Evolutionary conservation across 2,329 filamentous ascomycete species (phyloP).

Genomic region (Claviceps humidiphila): DNA sequence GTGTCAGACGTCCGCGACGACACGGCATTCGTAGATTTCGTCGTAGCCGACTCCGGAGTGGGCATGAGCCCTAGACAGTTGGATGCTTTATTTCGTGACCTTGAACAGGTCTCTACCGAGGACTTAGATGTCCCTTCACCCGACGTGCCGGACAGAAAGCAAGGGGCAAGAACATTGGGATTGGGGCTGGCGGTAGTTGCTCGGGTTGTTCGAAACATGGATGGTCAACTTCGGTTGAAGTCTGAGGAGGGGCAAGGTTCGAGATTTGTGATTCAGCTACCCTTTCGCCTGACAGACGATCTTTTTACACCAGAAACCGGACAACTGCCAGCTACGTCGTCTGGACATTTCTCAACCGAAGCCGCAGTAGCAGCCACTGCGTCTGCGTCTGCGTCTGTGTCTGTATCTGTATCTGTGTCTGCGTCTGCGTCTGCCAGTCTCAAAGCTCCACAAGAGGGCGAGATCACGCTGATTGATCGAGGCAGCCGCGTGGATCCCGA

Average conservation of each 20-base stretch:
- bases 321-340: not conserved
- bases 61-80: constrained; percentile 54
- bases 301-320: constrained; percentile 13
- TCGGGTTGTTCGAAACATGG: constrained; percentile 77
- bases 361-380: not conserved
- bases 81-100: constrained; percentile 43
- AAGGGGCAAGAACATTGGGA: constrained; percentile 44
- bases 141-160: constrained; percentile 16
- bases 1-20: constrained; percentile 38
- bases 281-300: constrained; percentile 50
- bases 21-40: constrained; percentile 58
- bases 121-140: constrained; percentile 17
- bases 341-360: not conserved
- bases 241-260: constrained; percentile 75
- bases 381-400: constrained; percentile 10
- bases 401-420: not conserved
- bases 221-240: constrained; percentile 72
- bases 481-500: constrained; percentile 16
- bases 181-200: constrained; percentile 82
- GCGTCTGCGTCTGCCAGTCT: constrained; percentile 13
- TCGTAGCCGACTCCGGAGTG: constrained; percentile 60
- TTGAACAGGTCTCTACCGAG: constrained; percentile 44
- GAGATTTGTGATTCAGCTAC: constrained; percentile 66
- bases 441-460: constrained; percentile 27
- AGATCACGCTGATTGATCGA: constrained; percentile 49